Percentiles rank a stretch among this genome's conserved stretches.
Conservation (phyloP, 2,329 filamentous ascomycete species). For the Pezicula rhizophila region DNA sequence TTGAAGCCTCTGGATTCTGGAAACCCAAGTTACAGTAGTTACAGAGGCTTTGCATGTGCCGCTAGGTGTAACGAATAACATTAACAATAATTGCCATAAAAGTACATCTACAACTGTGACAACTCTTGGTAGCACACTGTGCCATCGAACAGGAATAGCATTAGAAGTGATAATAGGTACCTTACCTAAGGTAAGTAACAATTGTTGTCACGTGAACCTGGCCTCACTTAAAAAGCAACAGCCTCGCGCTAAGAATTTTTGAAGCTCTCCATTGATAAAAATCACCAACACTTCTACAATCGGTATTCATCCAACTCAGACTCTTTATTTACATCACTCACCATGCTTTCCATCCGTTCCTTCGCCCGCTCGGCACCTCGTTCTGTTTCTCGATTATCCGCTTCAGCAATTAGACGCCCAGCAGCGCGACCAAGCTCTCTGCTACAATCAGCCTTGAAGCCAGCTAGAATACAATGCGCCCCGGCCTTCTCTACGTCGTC, state of each 20-base stretch:
- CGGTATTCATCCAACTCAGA: neutral
- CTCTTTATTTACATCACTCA: conserved; percentile 4
- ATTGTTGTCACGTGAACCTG: too few relatives aligned
- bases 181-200: too few relatives aligned
- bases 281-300: neutral
- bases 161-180: too few relatives aligned
- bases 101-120: too few relatives aligned
- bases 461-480: conserved; percentile 19
- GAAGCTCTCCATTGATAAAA: too few relatives aligned
- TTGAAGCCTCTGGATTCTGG: neutral
- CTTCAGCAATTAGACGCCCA: conserved; percentile 43
- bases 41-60: neutral
- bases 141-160: too few relatives aligned
- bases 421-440: conserved; percentile 28
- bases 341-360: conserved; percentile 65
- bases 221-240: neutral
- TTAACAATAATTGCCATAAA: too few relatives aligned
- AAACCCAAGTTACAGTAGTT: neutral
- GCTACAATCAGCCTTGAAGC: conserved; percentile 23
- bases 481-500: conserved; percentile 33
- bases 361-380: conserved; percentile 63
- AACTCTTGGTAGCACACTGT: too few relatives aligned
- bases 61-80: neutral
- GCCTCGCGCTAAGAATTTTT: neutral
- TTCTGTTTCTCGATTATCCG: conserved; percentile 51